phyloP scores from a whole-genome alignment of 2,329 filamentous ascomycete species.

The Cercospora zeae-maydis region DNA sequence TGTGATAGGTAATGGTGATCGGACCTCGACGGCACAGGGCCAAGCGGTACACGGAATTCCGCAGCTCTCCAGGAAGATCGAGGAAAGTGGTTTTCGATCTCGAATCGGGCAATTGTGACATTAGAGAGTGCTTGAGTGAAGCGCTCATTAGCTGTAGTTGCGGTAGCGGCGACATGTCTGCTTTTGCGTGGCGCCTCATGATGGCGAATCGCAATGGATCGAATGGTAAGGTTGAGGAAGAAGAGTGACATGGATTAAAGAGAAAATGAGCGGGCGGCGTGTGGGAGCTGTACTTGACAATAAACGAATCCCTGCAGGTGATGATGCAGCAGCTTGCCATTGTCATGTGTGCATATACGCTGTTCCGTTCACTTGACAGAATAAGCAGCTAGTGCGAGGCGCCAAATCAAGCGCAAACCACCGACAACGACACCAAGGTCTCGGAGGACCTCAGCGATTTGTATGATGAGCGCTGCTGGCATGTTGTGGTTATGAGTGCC shows the following conservation, averaged over 20 bases:
- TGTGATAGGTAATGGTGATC: neutral
- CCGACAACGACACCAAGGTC: neutral
- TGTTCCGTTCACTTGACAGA: neutral
- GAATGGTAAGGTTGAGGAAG: neutral
- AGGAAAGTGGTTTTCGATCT: constrained; percentile 3
- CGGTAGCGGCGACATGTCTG: neutral
- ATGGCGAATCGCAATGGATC: neutral
- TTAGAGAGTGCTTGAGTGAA: neutral
- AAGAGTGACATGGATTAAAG: neutral
- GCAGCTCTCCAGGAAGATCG: constrained; percentile 15
- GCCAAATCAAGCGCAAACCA: neutral
- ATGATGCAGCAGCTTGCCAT: neutral
- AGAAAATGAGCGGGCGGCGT: neutral
- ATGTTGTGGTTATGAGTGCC: neutral
- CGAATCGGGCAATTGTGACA: neutral
- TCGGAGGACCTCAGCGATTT: neutral
- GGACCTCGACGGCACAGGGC: neutral
- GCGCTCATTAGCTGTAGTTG: neutral
- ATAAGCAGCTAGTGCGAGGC: neutral
- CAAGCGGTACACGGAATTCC: constrained; percentile 14
- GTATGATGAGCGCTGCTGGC: neutral
- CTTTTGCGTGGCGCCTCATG: neutral
- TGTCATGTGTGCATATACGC: neutral
- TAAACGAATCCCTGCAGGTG: neutral
- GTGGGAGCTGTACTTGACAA: neutral